Base-by-base conservation (phyloP, 1,284 basidiomycete genomes). In the Rhodotorula sp. region DNA sequence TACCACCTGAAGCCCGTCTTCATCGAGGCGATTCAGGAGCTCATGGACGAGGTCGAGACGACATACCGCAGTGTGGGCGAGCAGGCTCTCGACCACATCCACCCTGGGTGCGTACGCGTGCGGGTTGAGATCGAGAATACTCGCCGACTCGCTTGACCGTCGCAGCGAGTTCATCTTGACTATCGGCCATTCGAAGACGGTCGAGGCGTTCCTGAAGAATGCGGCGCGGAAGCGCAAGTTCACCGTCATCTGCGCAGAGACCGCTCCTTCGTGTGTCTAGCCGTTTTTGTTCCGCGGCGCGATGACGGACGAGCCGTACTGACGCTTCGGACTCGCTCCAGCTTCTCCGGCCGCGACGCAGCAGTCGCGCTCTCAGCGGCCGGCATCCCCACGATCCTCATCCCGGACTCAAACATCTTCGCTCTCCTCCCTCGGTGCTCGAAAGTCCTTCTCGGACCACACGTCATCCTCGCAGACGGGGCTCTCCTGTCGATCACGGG, bases 341-440 rank as follows among this genome's bases (percentile, higher is more conserved):
- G 90, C 70, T 94, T 90, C 78, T 86, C 87, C 50, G 95, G 95
- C 22, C 91, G 89, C 75, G 85, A 87, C 68, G 90, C 95, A 86
- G 93, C 94, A 16, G 83, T 87, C 71, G 85, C 88, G 5, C 85
- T 94, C 37, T 90, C 92, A 3, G 81, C 86, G 30, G 84, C 87
- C 30, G 89, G 90, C 65, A 93, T 98, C 74, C 92, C 92, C 18
- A 94, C 93, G 26, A 89, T 98, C 79, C 89, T 99, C 62, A 89
- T 99, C 56, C 94, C 95, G 51, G 95, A 98, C 81, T 92, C 91
- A 24, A 92, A 92, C 51, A 89, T 98, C 79, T 96, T 91, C 79
- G 92, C 93, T 20, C 86, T 99, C 74, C 92, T 99, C 88, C 95
- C 95, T 6, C 88, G 95, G 70, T 91, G 97, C 63, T 96, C 94